phyloP scores from a whole-genome alignment of 2,329 filamentous ascomycete genomes.

The Canariomyces notabilis region DNA sequence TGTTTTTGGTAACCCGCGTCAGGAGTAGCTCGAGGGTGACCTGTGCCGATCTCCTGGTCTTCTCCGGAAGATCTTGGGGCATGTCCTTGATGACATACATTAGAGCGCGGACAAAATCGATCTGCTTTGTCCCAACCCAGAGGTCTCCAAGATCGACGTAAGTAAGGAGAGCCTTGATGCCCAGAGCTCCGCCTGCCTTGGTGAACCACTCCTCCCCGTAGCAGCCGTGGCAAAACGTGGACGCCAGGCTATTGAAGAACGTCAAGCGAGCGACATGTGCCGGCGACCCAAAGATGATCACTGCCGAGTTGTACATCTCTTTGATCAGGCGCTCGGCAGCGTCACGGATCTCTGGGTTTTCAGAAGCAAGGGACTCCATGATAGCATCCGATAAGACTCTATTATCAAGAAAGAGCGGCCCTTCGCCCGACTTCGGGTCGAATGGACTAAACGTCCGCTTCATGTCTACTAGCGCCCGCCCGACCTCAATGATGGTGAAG shows the following conservation, averaged over 20 bases:
- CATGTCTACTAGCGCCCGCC: slow-evolving; percentile 72
- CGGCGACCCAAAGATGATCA: slow-evolving; percentile 71
- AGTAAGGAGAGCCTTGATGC: slow-evolving; percentile 82
- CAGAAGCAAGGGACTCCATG: slow-evolving; percentile 83
- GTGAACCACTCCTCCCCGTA: slow-evolving; percentile 99
- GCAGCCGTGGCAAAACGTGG: slow-evolving; percentile 87
- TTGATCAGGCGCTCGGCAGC: slow-evolving; percentile 74
- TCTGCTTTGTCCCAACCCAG: slow-evolving; percentile 79
- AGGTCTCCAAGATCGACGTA: slow-evolving; percentile 76
- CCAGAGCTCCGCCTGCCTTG: slow-evolving; percentile 85
- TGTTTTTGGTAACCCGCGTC: slow-evolving; percentile 69
- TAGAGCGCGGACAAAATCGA: slow-evolving; percentile 84
- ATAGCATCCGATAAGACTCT: slow-evolving; percentile 83
- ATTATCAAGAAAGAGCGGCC: slow-evolving; percentile 81
- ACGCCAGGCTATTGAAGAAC: slow-evolving; percentile 79
- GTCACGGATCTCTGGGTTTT: slow-evolving; percentile 73
- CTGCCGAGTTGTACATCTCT: slow-evolving; percentile 70
- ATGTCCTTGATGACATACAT: slow-evolving; percentile 99
- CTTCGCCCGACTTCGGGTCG: slow-evolving; percentile 80
- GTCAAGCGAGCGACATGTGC: slow-evolving; percentile 68
- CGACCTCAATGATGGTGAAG: slow-evolving; percentile 85
- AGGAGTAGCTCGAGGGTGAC: slow-evolving; percentile 77
- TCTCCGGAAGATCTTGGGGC: slow-evolving; percentile 86
- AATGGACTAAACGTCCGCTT: slow-evolving; percentile 76
- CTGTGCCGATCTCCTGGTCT: slow-evolving; percentile 77